Conservation (phyloP, 768 basidiomycete species). For the Gymnopilus dilepis region DNA sequence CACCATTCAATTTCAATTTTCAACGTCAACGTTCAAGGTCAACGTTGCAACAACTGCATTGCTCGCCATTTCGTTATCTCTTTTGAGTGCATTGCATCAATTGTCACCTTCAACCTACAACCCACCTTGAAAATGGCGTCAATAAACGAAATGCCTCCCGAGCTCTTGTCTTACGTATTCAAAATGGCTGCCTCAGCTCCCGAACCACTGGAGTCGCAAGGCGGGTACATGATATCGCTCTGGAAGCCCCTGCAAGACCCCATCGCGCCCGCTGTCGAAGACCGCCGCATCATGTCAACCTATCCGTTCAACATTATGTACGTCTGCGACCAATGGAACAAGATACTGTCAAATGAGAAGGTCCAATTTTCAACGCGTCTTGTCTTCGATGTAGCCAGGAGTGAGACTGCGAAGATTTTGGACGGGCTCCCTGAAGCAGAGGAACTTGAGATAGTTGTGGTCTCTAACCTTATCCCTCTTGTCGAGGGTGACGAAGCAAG, state of each 20-base stretch:
- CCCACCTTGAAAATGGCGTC: background rate
- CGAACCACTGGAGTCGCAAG: background rate
- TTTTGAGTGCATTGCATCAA: too few species aligned
- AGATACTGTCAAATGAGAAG: background rate
- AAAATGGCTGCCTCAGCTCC: background rate
- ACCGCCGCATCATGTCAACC: background rate
- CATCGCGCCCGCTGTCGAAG: background rate
- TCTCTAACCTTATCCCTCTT: background rate
- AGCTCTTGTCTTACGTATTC: background rate
- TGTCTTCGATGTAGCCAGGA: background rate
- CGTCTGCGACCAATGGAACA: background rate
- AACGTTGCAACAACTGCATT: too few species aligned
- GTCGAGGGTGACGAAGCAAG: background rate
- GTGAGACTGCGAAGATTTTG: background rate
- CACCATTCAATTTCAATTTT: too few species aligned
- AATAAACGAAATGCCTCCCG: background rate
- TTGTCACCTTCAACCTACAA: too few species aligned
- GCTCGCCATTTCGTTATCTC: too few species aligned
- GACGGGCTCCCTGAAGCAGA: background rate
- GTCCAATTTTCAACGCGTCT: background rate
- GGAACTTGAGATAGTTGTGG: background rate
- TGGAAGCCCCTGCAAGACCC: background rate
- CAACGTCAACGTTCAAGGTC: too few species aligned
- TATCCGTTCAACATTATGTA: background rate
- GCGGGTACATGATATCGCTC: background rate